A percentile compares a stretch with the other conserved stretches of the same genome.
Conservation (phyloP, 2,329 filamentous ascomycete genomes). For the Reticulascus tulasneorum region DNA sequence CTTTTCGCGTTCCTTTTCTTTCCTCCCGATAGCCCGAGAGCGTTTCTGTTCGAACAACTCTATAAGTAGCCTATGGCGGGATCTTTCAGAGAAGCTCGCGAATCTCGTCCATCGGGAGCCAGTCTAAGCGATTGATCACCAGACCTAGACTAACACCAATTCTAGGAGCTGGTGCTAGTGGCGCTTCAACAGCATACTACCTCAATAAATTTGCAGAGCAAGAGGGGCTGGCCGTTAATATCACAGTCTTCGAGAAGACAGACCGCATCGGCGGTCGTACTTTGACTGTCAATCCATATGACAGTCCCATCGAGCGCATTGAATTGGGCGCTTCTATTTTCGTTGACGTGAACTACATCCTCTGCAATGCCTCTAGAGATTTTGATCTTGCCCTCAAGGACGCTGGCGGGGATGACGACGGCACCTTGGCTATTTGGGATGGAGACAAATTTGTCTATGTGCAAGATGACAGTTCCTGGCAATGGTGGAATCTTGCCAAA, state of each 20-base stretch:
- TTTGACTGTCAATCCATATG: conserved; percentile 76
- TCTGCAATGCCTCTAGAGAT: conserved; percentile 66
- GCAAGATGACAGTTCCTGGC: conserved; percentile 52
- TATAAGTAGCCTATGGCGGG: too few species aligned
- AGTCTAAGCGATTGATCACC: too few species aligned
- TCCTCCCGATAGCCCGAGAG: background rate
- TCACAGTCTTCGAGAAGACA: conserved; percentile 84
- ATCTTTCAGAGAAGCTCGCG: too few species aligned
- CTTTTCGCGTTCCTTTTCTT: background rate
- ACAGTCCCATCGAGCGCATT: conserved; percentile 62
- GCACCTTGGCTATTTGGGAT: conserved; percentile 77
- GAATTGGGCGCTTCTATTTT: conserved; percentile 94
- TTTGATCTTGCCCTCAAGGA: conserved; percentile 64
- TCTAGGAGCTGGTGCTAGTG: conserved; percentile 81
- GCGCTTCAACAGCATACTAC: conserved; percentile 82
- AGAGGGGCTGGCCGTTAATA: conserved; percentile 60
- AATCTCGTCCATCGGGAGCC: too few species aligned
- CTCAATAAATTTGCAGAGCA: conserved; percentile 66
- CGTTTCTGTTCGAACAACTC: too few species aligned
- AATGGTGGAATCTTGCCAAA: conserved; percentile 78
- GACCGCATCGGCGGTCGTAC: conserved; percentile 78
- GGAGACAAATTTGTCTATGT: conserved; percentile 70
- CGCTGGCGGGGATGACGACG: conserved; percentile 41
- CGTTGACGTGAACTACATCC: conserved; percentile 76
- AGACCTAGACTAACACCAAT: conserved; percentile 3